phyloP scores from a whole-genome alignment of 2,329 filamentous ascomycete genomes.

The Paraphoma chrysanthemicola region DNA sequence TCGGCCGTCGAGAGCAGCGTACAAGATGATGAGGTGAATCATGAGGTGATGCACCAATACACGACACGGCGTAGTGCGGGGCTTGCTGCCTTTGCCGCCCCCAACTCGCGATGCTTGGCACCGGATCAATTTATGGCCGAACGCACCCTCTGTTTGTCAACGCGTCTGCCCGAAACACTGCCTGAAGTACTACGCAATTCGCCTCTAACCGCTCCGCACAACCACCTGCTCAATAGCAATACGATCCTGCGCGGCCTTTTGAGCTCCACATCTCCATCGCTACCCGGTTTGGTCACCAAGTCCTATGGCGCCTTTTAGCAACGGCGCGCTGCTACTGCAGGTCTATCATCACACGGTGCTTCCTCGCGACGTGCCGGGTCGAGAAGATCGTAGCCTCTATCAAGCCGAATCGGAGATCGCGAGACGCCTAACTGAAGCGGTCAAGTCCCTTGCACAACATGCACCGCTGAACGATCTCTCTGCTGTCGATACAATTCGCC shows the following conservation, averaged over 20 bases:
- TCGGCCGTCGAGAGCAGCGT: too few relatives aligned
- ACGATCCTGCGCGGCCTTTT: too few relatives aligned
- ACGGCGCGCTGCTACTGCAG: slow-evolving; percentile 24
- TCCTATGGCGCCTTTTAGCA: slow-evolving; percentile 22
- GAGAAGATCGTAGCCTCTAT: slow-evolving; percentile 36
- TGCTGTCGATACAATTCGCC: slow-evolving; percentile 19
- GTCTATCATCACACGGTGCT: slow-evolving; percentile 48
- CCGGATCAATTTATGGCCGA: slow-evolving; percentile 1
- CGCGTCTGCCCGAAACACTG: background rate
- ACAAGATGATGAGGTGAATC: too few relatives aligned
- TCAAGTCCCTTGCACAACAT: slow-evolving; percentile 20
- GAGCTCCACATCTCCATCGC: too few relatives aligned
- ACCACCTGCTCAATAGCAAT: too few relatives aligned
- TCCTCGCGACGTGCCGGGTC: slow-evolving; percentile 48
- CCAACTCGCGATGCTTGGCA: slow-evolving; percentile 8
- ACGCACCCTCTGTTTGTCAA: background rate
- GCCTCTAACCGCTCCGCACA: too few relatives aligned
- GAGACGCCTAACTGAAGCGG: slow-evolving; percentile 34
- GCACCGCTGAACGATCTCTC: slow-evolving; percentile 11
- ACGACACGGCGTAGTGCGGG: too few relatives aligned
- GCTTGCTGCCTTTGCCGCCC: background rate
- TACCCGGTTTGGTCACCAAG: background rate
- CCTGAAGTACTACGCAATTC: too few relatives aligned
- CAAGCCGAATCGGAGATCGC: slow-evolving; percentile 38
- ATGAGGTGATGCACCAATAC: too few relatives aligned